A percentile compares a stretch with the other conserved stretches of the same genome.
phyloP scores from a whole-genome alignment of 805 yeast species.

The Starmerella vitae region DNA sequence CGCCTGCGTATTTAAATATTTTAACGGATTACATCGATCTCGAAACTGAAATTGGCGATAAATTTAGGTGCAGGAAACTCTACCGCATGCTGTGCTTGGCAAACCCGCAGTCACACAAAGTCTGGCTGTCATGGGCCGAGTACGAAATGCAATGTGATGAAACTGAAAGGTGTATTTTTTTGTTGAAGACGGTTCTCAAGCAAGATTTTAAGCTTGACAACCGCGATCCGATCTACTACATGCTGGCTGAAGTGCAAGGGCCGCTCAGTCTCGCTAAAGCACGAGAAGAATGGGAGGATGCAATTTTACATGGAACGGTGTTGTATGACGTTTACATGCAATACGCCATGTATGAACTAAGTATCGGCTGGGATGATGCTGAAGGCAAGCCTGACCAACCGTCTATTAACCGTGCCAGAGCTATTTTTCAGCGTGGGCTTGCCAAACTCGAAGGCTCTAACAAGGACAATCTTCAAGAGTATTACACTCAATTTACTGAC shows the following conservation, averaged over 20 bases:
- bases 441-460: slow-evolving; percentile 34
- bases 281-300: slow-evolving; percentile 35
- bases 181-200: slow-evolving; percentile 41
- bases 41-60: slow-evolving; percentile 58
- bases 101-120: slow-evolving; percentile 31
- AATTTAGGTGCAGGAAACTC: slow-evolving; percentile 63
- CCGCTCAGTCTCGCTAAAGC: slow-evolving; percentile 49
- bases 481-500: slow-evolving; percentile 51
- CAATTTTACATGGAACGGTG: slow-evolving; percentile 22
- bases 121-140: slow-evolving; percentile 53
- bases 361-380: slow-evolving; percentile 37
- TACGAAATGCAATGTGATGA: slow-evolving; percentile 62
- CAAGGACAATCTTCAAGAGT: slow-evolving; percentile 43
- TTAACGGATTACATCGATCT: slow-evolving; percentile 52
- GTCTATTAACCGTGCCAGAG: slow-evolving; percentile 39
- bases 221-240: slow-evolving; percentile 27
- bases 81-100: slow-evolving; percentile 52
- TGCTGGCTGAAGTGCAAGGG: slow-evolving; percentile 44
- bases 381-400: slow-evolving; percentile 38
- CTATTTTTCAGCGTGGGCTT: slow-evolving; percentile 44
- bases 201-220: slow-evolving; percentile 16
- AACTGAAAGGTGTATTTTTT: slow-evolving; percentile 47
- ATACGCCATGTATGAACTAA: slow-evolving; percentile 57
- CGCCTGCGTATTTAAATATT: slow-evolving; percentile 29
- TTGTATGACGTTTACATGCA: slow-evolving; percentile 43